Evolutionary conservation across 2,329 filamentous ascomycete genomes (phyloP), one percentile per base, ranked within the genome.

Genomic region (Beauveria sp.): DNA sequence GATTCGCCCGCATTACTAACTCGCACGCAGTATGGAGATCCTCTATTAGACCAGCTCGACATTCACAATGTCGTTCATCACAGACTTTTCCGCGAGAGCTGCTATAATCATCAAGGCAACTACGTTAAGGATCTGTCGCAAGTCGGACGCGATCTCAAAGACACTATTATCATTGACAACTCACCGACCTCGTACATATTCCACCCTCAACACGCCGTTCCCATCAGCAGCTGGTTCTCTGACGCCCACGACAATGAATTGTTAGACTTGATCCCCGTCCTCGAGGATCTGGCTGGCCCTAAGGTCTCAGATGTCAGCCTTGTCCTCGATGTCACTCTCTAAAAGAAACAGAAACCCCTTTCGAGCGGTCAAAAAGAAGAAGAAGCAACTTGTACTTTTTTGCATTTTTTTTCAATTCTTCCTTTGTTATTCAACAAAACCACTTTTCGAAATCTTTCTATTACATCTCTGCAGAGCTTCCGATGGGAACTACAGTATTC

Each of bases 201-300:
- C 83, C 95, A 99, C 74, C 95, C 95, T 26, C 93, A 99, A 79
- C 95, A 99, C 75, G 95, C 95, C 64, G 93, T 99, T 55, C 95
- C 95, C 28, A 99, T 99, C 79, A 97, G 93, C 84, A 98, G 93
- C 82, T 99, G 95, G 95, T 99, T 99, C 79, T 97, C 93, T 67
- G 95, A 99, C 77, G 95, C 95, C 65, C 95, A 99, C 77, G 95
- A 99, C 79, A 99, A 99, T 77, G 95, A 99, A 82, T 83, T 99
- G 65, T 83, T 99, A 71, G 95, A 99, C 74, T 81, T 99, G 69
- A 98, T 99, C 74, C 95, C 95, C 59, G 95, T 99, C 69, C 91
- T 99, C 67, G 95, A 99, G 82, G 95, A 99, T 76, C 83, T 99
- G 72, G 93, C 95, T 65, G 88, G 90, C 67, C 77, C 87, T 64